These are phyloP conservation scores for Whalleya microplaca DNA, from an alignment of 2,329 filamentous ascomycete species.

Conservation along the genomic window DNA sequence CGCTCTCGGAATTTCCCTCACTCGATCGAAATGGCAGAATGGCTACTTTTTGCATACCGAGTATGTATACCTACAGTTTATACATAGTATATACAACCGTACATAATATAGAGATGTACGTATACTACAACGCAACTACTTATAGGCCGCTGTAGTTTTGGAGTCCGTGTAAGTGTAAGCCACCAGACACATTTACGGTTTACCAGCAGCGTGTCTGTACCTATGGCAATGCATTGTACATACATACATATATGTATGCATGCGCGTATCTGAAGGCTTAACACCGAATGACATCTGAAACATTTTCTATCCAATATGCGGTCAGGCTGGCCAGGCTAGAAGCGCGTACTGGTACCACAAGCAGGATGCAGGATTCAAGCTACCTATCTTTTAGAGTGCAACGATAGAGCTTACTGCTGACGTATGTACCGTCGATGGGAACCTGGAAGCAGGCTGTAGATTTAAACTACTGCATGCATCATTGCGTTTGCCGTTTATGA, in stretches of 20 bases:
- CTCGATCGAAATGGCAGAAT: too few species aligned
- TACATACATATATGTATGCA: too few species aligned
- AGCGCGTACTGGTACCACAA: background rate
- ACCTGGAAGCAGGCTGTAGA: conserved; percentile 6
- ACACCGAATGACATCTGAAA: conserved; percentile 3
- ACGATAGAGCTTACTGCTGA: conserved; percentile 12
- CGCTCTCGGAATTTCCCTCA: too few species aligned
- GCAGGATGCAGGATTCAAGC: conserved; percentile 22
- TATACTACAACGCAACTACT: too few species aligned
- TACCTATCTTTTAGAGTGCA: conserved; percentile 9
- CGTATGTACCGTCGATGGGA: conserved; percentile 10
- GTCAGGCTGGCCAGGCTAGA: background rate
- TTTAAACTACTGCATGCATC: conserved; percentile 12
- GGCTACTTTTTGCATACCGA: too few species aligned
- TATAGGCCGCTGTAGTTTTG: too few species aligned
- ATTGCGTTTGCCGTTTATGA: conserved; percentile 7
- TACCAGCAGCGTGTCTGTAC: too few species aligned
- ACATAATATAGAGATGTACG: too few species aligned
- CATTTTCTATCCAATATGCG: background rate
- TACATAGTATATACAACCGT: too few species aligned
- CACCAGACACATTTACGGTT: too few species aligned
- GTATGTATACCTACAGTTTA: too few species aligned
- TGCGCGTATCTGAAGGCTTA: conserved; percentile 2
- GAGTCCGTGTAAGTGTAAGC: too few species aligned
- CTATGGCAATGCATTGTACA: background rate